A percentile compares a stretch with the other conserved stretches of the same genome.
phyloP scores from a whole-genome alignment of 78 protist species.

The Dictyostelium intermedium region DNA sequence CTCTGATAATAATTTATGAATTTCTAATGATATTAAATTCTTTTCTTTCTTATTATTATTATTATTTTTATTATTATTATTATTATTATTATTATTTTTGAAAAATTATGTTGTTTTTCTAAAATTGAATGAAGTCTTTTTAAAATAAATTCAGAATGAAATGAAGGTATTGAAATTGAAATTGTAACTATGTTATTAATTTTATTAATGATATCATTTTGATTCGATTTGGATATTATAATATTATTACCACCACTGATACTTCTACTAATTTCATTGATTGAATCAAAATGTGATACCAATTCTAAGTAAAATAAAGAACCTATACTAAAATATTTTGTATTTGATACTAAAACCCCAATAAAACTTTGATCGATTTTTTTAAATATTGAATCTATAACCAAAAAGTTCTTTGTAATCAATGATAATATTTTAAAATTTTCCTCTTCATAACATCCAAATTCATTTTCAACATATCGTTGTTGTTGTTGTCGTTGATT shows the following conservation, averaged over 20 bases:
- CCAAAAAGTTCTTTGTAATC: background rate
- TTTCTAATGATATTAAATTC: too few species aligned
- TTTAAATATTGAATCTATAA: background rate
- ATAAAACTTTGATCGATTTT: background rate
- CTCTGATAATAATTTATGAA: too few species aligned
- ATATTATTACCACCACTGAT: too few species aligned
- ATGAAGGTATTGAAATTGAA: background rate
- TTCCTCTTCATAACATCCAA: background rate
- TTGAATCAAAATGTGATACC: background rate
- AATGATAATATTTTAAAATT: background rate
- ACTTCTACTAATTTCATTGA: too few species aligned
- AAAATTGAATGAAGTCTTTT: background rate
- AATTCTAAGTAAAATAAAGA: background rate
- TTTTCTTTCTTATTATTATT: too few species aligned
- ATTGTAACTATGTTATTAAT: too few species aligned
- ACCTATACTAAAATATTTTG: background rate
- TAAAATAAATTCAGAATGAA: background rate
- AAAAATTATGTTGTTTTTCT: background rate
- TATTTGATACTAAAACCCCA: too few species aligned
- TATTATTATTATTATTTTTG: too few species aligned
- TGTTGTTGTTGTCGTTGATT: too few species aligned
- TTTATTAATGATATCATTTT: too few species aligned
- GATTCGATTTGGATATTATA: background rate
- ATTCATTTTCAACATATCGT: background rate
- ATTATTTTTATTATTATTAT: too few species aligned